phyloP scores from a whole-genome alignment of 495 filamentous ascomycete species.

The Trichoderma asperelloides region DNA sequence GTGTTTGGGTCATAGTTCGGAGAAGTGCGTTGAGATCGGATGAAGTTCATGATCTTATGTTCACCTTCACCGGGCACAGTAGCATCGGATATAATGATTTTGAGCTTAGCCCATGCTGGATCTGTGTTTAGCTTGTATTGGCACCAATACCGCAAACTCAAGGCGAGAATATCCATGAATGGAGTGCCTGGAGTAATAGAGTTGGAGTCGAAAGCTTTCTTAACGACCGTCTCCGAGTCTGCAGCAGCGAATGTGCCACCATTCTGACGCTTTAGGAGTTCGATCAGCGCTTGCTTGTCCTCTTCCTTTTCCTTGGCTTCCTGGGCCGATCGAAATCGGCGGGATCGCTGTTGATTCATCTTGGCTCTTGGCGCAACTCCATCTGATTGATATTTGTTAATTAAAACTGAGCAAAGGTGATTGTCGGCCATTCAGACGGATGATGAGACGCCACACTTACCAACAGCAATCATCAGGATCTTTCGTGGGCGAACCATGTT shows the following conservation, averaged over 20 bases:
- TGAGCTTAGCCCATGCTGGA: slow-evolving; percentile 92
- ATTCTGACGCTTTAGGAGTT: slow-evolving; percentile 67
- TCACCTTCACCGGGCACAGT: slow-evolving; percentile 97
- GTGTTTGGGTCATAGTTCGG: slow-evolving; percentile 95
- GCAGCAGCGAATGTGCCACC: slow-evolving; percentile 51
- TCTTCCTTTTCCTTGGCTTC: slow-evolving; percentile 91
- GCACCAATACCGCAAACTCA: slow-evolving; percentile 90
- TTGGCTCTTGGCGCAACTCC: slow-evolving; percentile 91
- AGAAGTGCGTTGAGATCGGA: slow-evolving; percentile 83
- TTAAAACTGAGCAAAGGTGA: neutral
- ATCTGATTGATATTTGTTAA: slow-evolving; percentile 47
- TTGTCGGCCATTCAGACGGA: neutral
- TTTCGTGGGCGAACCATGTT: slow-evolving; percentile 97
- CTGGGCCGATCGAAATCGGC: slow-evolving; percentile 84
- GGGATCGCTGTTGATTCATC: slow-evolving; percentile 94
- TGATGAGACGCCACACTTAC: slow-evolving; percentile 44
- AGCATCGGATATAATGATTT: slow-evolving; percentile 96
- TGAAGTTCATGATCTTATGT: slow-evolving; percentile 99
- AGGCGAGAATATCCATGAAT: slow-evolving; percentile 94
- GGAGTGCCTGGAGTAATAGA: slow-evolving; percentile 96
- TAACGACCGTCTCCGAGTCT: slow-evolving; percentile 53
- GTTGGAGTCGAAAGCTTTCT: slow-evolving; percentile 97
- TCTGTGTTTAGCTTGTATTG: slow-evolving; percentile 96
- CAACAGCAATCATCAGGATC: slow-evolving; percentile 93
- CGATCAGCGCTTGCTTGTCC: slow-evolving; percentile 77